Percentiles rank a stretch among this genome's conserved stretches.
phyloP scores from a whole-genome alignment of 2,329 filamentous ascomycete genomes.

The Capronia americana region DNA sequence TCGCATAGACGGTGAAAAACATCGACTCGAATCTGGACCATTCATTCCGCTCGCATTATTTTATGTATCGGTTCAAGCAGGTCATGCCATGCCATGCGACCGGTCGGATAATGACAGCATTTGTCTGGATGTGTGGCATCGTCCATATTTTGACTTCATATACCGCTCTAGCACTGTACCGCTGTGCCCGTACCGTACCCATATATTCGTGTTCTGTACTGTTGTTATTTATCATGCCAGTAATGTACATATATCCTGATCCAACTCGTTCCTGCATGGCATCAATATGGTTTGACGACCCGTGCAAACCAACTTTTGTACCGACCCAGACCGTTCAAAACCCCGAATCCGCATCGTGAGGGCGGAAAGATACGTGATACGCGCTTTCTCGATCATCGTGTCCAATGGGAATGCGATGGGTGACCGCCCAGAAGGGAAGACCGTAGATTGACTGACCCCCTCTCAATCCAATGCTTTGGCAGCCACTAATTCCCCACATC shows the following conservation, averaged over 20 bases:
- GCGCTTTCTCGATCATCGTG: background rate
- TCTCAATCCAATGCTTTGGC: background rate
- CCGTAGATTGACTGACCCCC: background rate
- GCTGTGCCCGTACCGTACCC: background rate
- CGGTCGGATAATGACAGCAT: background rate
- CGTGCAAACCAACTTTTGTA: background rate
- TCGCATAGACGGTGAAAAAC: no score
- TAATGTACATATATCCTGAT: slow-evolving; percentile 1
- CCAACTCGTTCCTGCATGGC: background rate
- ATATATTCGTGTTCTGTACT: background rate
- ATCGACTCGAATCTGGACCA: no score
- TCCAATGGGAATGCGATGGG: background rate
- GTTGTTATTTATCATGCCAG: background rate
- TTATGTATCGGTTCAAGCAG: background rate
- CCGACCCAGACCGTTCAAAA: background rate
- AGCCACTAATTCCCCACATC: background rate
- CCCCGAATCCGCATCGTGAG: background rate
- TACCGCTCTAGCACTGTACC: background rate
- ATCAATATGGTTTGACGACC: background rate
- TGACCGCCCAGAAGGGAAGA: background rate
- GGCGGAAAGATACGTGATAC: background rate
- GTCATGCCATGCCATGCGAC: background rate
- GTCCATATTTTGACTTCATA: background rate
- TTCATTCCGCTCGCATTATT: background rate
- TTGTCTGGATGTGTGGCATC: background rate